A percentile compares a stretch with the other conserved stretches of the same genome.
These are phyloP conservation scores for Trypanosoma avium DNA, from an alignment of 208 protist genomes.

Conservation along the genomic window DNA sequence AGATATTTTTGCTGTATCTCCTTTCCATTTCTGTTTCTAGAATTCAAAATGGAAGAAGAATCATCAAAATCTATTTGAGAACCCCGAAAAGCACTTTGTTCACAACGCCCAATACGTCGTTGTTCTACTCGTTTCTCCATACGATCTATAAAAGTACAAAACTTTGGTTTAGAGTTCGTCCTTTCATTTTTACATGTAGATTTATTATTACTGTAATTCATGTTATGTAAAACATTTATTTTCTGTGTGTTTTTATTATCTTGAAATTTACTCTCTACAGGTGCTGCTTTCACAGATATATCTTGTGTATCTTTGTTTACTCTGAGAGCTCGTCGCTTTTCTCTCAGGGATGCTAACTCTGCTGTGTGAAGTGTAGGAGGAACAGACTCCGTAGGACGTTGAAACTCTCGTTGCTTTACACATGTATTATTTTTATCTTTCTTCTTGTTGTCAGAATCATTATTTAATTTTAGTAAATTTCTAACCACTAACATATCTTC, in stretches of 20 bases:
- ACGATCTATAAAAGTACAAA: conserved; percentile 24
- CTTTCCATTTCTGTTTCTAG: too few species aligned
- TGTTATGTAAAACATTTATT: neutral
- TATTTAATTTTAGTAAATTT: conserved; percentile 2
- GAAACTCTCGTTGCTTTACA: too few species aligned
- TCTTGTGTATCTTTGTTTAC: neutral
- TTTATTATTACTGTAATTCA: neutral
- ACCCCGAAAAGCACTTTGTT: neutral
- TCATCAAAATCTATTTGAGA: neutral
- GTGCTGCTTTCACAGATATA: neutral
- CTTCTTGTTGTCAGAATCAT: neutral
- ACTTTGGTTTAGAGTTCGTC: neutral
- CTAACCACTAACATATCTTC: conserved; percentile 14
- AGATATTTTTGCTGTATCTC: too few species aligned
- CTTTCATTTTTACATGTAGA: neutral
- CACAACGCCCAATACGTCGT: conserved; percentile 13
- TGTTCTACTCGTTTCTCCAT: conserved; percentile 31
- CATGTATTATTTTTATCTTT: neutral
- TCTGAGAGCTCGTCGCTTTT: neutral
- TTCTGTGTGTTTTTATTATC: neutral
- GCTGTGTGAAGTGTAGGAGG: conserved; percentile 1
- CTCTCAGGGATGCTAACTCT: neutral
- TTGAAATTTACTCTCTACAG: neutral
- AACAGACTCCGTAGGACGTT: neutral
- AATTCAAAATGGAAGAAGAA: neutral